phyloP scores from a whole-genome alignment of 2,329 filamentous ascomycete species.

The Xylariales sp. region DNA sequence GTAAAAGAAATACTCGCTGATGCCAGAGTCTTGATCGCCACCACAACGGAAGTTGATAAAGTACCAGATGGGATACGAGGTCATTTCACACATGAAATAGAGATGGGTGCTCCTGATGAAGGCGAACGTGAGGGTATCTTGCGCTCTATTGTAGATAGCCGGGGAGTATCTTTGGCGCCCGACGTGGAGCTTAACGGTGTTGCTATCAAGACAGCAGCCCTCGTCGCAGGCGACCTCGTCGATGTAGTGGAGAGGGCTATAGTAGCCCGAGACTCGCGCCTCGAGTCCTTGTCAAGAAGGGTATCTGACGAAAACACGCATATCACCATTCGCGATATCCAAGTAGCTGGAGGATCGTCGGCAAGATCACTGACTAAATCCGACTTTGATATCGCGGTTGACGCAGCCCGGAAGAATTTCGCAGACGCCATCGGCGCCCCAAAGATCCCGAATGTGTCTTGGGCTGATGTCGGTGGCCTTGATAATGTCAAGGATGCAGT shows the following conservation, averaged over 20 bases:
- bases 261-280: slow-evolving; percentile 78
- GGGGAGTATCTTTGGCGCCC: slow-evolving; percentile 79
- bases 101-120: slow-evolving; percentile 93
- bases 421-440: slow-evolving; percentile 96
- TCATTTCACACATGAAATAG: slow-evolving; percentile 94
- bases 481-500: slow-evolving; percentile 97
- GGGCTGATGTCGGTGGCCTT: slow-evolving; percentile 94
- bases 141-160: slow-evolving; percentile 79
- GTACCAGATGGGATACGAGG: slow-evolving; percentile 89
- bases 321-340: slow-evolving; percentile 82
- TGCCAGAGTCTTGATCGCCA: slow-evolving; percentile 86
- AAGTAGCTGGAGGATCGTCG: slow-evolving; percentile 84
- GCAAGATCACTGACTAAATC: slow-evolving; percentile 81
- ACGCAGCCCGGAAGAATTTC: slow-evolving; percentile 96
- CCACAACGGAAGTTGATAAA: slow-evolving; percentile 94
- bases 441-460: slow-evolving; percentile 96
- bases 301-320: slow-evolving; percentile 52
- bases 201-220: slow-evolving; percentile 92
- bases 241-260: slow-evolving; percentile 93
- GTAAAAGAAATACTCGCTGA: slow-evolving; percentile 86
- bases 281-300: slow-evolving; percentile 75
- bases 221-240: slow-evolving; percentile 93
- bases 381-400: slow-evolving; percentile 93
- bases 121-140: slow-evolving; percentile 90
- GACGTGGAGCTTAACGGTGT: slow-evolving; percentile 87